phyloP scores from a whole-genome alignment of 2,329 filamentous ascomycete genomes.

The Whalleya microplaca region DNA sequence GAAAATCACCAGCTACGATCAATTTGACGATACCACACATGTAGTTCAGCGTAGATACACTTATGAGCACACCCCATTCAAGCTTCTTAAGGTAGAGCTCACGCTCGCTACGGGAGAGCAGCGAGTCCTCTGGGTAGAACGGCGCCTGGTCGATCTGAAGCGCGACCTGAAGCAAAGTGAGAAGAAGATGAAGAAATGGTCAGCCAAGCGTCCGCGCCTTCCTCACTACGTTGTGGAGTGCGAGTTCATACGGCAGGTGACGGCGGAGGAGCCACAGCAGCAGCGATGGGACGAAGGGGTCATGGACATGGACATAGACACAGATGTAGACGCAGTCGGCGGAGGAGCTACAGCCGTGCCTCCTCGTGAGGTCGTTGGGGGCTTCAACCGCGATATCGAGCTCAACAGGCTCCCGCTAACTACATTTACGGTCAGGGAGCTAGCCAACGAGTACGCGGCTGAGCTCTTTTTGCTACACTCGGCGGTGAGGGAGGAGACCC shows the following conservation, averaged over 20 bases:
- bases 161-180: conserved; percentile 2
- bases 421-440: conserved; percentile 24
- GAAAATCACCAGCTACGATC: conserved; percentile 9
- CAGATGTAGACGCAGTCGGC: not conserved
- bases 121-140: conserved; percentile 27
- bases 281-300: not conserved
- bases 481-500: conserved; percentile 12
- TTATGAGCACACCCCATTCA: conserved; percentile 7
- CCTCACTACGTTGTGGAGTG: conserved; percentile 29
- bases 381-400: conserved; percentile 6
- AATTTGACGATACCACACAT: conserved; percentile 14
- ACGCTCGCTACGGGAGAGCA: conserved; percentile 18
- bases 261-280: not conserved
- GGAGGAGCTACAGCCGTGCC: not conserved
- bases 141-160: conserved; percentile 8
- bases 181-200: conserved; percentile 21
- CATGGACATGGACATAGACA: not conserved
- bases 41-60: conserved; percentile 16
- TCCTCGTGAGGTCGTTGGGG: conserved; percentile 1
- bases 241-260: conserved; percentile 18
- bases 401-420: conserved; percentile 12
- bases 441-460: conserved; percentile 28
- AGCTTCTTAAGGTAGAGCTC: conserved; percentile 24
- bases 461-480: conserved; percentile 21
- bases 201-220: conserved; percentile 13